Evolutionary conservation across 2,329 filamentous ascomycete genomes (phyloP), one percentile per base, ranked within the genome.

Genomic region (Sclerotinia spermophila): DNA sequence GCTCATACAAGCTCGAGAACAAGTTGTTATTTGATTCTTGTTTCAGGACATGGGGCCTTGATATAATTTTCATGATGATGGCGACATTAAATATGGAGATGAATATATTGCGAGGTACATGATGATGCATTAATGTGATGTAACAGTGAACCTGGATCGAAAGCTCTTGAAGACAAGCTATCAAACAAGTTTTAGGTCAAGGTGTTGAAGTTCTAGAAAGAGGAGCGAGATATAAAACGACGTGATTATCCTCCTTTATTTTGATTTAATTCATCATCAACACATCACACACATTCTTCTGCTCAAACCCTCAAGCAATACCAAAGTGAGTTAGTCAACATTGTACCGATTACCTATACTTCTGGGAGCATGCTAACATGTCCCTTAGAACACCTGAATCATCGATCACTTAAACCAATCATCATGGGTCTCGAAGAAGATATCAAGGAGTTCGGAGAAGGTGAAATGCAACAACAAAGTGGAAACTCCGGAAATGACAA

Each of bases 401-500:
- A 56, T 51, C 59, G 27, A 69, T 33, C 30, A 65, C 71, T 66
- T 30, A 27, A 65, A 71, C 68, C 53, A 71, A 45, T 73, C 72
- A 76, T 51, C 58, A 77, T 77, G 75, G 75, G 75, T 72, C 68
- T 77, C 70, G 74, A 53, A 62, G 77, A 78, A 48, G 72, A 74
- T 38, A 42, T 81, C 69, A 75, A 80, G 72, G 75, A 79, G 35
- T 68, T 78, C 24, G 78, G 79, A 74, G 71, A 78, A 56, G 75
- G 75, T 62, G 72, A 77, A 33, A 75, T 75, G n/a, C 75, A 74
- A 71, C 75, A 74, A 69, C 75, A 76, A 56, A 79, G 79, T 72
- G 79, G 80, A 72, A 79, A 77, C 65, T 75, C 78, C 48, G 77
- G 78, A 60, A 75, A 80, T 48, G 78, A 81, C 73, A 77, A 74